Conservation (phyloP, 805 yeast species). For the Ogataea minuta region DNA sequence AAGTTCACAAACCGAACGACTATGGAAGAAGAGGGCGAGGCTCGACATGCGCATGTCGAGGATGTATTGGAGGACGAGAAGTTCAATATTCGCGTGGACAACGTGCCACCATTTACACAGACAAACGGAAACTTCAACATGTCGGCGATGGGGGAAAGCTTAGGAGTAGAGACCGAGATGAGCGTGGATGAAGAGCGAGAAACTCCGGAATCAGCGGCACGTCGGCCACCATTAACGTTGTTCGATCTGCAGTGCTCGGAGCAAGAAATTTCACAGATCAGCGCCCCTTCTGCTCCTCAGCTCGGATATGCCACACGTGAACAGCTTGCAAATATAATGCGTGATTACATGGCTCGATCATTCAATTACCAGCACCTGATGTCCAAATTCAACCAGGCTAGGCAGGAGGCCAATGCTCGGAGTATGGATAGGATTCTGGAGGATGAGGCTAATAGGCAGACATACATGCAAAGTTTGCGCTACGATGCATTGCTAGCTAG, state of each 20-base stretch:
- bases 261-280: conserved; percentile 5
- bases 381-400: conserved; percentile 12
- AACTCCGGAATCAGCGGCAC: conserved; percentile 19
- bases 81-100: conserved; percentile 15
- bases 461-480: conserved; percentile 20
- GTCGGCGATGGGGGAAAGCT: conserved; percentile 23
- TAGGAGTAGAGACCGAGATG: conserved; percentile 14
- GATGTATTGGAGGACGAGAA: not conserved
- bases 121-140: conserved; percentile 32
- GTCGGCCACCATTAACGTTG: conserved; percentile 6
- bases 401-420: conserved; percentile 17
- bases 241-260: conserved; percentile 21
- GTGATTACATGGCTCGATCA: conserved; percentile 11
- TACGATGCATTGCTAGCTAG: conserved; percentile 15
- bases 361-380: conserved; percentile 14
- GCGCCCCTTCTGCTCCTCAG: conserved; percentile 7
- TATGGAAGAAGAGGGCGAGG: conserved; percentile 9
- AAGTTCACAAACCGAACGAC: conserved; percentile 7
- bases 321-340: conserved; percentile 2
- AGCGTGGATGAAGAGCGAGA: conserved; percentile 7
- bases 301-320: not conserved
- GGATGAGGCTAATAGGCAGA: conserved; percentile 8
- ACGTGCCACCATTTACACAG: conserved; percentile 32
- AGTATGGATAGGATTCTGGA: conserved; percentile 16
- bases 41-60: conserved; percentile 1